A percentile compares a stretch with the other conserved stretches of the same genome.
phyloP scores from a whole-genome alignment of 2,329 filamentous ascomycete species.

The Aureobasidium sp. region DNA sequence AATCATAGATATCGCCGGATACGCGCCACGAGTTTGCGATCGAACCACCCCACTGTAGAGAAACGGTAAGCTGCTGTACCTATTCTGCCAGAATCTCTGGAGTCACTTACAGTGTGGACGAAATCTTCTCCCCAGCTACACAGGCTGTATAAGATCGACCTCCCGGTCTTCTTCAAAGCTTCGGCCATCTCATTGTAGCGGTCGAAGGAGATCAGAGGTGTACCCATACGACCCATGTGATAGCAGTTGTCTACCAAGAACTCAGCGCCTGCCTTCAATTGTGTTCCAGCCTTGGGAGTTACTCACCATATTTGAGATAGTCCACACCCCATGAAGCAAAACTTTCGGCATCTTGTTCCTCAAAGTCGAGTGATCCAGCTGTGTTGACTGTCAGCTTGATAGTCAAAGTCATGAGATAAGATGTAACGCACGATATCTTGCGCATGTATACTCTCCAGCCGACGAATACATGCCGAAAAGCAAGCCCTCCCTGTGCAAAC shows the following conservation, averaged over 20 bases:
- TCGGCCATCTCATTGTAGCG: not conserved
- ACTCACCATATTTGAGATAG: not conserved
- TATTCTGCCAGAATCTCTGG: not conserved
- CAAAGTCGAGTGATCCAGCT: constrained; percentile 43
- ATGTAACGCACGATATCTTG: constrained; percentile 22
- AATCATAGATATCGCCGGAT: not conserved
- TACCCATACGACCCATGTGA: not conserved
- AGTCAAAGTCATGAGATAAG: not conserved
- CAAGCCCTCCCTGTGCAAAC: constrained; percentile 42
- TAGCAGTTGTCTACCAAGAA: not conserved
- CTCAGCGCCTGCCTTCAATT: not conserved
- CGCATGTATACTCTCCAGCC: constrained; percentile 39
- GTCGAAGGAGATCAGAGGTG: not conserved
- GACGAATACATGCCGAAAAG: constrained; percentile 49
- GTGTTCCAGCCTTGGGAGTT: not conserved
- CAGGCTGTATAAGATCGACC: not conserved
- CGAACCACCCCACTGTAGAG: not conserved
- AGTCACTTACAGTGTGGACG: not conserved
- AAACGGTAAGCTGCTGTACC: not conserved
- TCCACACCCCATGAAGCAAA: constrained; percentile 27
- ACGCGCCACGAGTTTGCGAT: not conserved
- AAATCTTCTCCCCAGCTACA: not conserved
- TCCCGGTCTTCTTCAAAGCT: not conserved
- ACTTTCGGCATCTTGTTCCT: constrained; percentile 46
- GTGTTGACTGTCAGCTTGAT: not conserved